Evolutionary conservation across 2,329 filamentous ascomycete species (phyloP), one percentile per base, ranked within the genome.

Genomic region (Lizonia empirigonia): DNA sequence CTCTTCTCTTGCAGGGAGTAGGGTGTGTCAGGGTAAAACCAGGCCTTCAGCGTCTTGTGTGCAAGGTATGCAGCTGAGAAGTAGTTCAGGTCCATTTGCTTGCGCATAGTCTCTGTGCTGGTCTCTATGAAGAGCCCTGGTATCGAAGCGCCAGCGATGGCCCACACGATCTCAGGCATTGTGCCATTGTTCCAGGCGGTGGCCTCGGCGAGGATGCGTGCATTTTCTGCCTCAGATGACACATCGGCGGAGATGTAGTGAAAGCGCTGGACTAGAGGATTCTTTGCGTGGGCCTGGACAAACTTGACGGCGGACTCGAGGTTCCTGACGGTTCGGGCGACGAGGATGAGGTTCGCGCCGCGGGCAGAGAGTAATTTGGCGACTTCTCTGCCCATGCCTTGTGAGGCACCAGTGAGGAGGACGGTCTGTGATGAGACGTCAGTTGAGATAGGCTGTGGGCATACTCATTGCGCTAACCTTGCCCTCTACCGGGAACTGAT

Each of bases 11-110:
- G 56, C 27, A 78, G 65, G 7, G 78, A 8, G 62, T 62, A 71
- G 57, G 56, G 72, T 59, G 59, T 55, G 69, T 72, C 39, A 52
- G 60, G 62, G 58, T 77, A 74, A 35, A 91, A 82, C 93, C 93
- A 97, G 53, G 83, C 81, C 42, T 82, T 82, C 55, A 97, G 77
- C 15, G 88, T 85, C 16, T 90, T 86, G 69, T 95, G 91, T 29
- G 91, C 88, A 76, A 96, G 89, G 71, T 96, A 94, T 32, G 88
- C 87, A 23, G 86, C 85, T 39, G 90, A 89, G 82, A 87, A 96
- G 77, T 90, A 97, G 76, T 97, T 93, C 62, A 93, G 83, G 68
- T 96, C 90, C 90, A 96, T 96, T 72, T 96, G 90, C 58, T 81
- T 78, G 33, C 87, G 83, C 59, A 91, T 77, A 9, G 82, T 82